Percentiles rank a stretch among this genome's conserved stretches.
phyloP scores from a whole-genome alignment of 306 rosid species.

The Pyrus bretschneideri region DNA sequence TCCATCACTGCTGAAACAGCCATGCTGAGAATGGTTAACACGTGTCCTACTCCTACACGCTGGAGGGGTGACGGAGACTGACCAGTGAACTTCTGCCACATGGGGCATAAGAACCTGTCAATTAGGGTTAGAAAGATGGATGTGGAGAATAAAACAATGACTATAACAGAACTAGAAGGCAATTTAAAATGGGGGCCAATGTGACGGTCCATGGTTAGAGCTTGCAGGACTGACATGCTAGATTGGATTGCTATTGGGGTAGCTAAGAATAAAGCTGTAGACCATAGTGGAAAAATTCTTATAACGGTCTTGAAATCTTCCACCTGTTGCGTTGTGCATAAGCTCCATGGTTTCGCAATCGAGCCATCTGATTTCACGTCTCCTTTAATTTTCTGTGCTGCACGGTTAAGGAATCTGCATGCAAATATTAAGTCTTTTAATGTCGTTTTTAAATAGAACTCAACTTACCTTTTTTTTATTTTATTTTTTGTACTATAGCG shows the following conservation, averaged over 20 bases:
- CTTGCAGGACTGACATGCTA: conserved; percentile 53
- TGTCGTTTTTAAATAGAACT: no score
- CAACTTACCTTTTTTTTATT: no score
- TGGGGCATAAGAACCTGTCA: conserved; percentile 41
- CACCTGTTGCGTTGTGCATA: conserved; percentile 51
- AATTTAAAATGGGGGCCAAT: conserved; percentile 43
- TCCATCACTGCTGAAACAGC: conserved; percentile 51
- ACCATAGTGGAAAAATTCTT: conserved; percentile 47
- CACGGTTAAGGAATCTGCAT: conserved; percentile 43
- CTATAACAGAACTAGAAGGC: conserved; percentile 40
- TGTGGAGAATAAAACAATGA: conserved; percentile 27
- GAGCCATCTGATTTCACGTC: conserved; percentile 35
- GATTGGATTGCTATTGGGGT: conserved; percentile 37
- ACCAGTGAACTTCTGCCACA: conserved; percentile 30
- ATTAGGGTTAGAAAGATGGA: conserved; percentile 32
- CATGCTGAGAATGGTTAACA: conserved; percentile 31
- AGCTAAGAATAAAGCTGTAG: conserved; percentile 33
- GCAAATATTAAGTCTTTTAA: no score
- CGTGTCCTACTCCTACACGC: conserved; percentile 49
- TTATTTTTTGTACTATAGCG: no score
- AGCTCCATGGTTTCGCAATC: conserved; percentile 45
- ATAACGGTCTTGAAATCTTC: conserved; percentile 44
- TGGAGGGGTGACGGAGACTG: conserved; percentile 33
- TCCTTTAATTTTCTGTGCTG: conserved; percentile 44
- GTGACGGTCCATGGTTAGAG: conserved; percentile 49